These are phyloP conservation scores for Phytophthora crassamura DNA, from an alignment of 352 stramenopile genomes.

Conservation along the genomic window DNA sequence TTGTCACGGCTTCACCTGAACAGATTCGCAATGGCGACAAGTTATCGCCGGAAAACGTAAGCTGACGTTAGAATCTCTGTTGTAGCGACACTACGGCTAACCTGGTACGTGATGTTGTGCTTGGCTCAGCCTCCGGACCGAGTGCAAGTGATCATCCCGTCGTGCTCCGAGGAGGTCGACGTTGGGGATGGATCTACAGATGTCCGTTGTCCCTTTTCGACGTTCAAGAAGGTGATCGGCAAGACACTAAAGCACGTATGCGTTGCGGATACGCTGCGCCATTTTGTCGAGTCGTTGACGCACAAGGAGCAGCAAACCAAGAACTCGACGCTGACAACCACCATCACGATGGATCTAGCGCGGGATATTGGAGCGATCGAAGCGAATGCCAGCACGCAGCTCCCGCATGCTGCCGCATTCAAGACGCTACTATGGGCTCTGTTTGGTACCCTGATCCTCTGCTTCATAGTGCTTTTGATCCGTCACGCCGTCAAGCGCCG, in stretches of 20 bases:
- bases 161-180: slow-evolving; percentile 69
- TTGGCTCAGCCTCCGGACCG: slow-evolving; percentile 58
- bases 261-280: slow-evolving; percentile 72
- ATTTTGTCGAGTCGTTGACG: slow-evolving; percentile 64
- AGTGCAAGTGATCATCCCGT: slow-evolving; percentile 71
- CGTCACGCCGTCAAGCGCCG: slow-evolving; percentile 29
- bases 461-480: slow-evolving; percentile 49
- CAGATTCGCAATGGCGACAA: slow-evolving; percentile 73
- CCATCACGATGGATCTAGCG: slow-evolving; percentile 7
- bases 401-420: slow-evolving; percentile 15
- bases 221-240: slow-evolving; percentile 74
- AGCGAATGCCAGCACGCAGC: slow-evolving; percentile 6
- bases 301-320: neutral
- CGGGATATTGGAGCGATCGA: slow-evolving; percentile 9
- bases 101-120: slow-evolving; percentile 1
- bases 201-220: slow-evolving; percentile 65
- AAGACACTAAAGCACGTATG: slow-evolving; percentile 72
- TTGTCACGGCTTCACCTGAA: slow-evolving; percentile 68
- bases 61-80: slow-evolving; percentile 3
- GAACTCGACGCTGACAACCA: slow-evolving; percentile 6
- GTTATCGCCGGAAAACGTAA: slow-evolving; percentile 66
- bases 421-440: slow-evolving; percentile 44
- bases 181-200: slow-evolving; percentile 47
- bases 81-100: slow-evolving; percentile 1
- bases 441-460: slow-evolving; percentile 48